These are phyloP conservation scores for Candida boleticola DNA, from an alignment of 805 yeast species.

Conservation along the genomic window DNA sequence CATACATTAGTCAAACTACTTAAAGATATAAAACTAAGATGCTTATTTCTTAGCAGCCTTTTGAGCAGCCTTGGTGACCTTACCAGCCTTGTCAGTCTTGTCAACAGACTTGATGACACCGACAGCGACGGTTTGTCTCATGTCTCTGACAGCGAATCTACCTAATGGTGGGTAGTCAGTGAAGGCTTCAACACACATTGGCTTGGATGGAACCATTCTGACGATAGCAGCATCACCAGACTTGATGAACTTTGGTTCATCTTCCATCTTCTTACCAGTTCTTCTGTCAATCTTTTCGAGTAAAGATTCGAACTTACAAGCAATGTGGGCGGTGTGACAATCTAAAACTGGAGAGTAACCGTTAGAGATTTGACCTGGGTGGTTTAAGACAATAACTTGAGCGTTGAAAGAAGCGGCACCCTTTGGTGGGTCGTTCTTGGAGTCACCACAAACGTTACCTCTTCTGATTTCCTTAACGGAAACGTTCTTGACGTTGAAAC, in stretches of 20 bases:
- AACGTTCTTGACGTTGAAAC: conserved; percentile 88
- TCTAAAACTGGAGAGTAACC: conserved; percentile 92
- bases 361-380: conserved; percentile 87
- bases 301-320: conserved; percentile 81
- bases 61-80: conserved; percentile 95
- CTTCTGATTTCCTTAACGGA: conserved; percentile 86
- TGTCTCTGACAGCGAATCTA: conserved; percentile 84
- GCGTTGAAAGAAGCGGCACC: conserved; percentile 76
- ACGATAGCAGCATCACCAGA: conserved; percentile 40
- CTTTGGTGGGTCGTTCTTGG: conserved; percentile 85
- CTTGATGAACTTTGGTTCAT: conserved; percentile 34
- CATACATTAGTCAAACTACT: conserved; percentile 4
- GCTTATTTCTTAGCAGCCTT: conserved; percentile 75
- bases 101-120: conserved; percentile 97
- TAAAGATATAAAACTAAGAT: conserved; percentile 8
- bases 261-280: conserved; percentile 37
- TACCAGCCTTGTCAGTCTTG: conserved; percentile 83
- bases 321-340: conserved; percentile 92
- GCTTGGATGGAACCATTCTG: conserved; percentile 43
- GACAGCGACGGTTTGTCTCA: conserved; percentile 99
- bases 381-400: conserved; percentile 85
- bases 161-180: conserved; percentile 47
- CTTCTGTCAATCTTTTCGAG: conserved; percentile 86
- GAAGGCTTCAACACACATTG: conserved; percentile 45
- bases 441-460: conserved; percentile 92